Percentiles rank a stretch among this genome's conserved stretches.
phyloP scores from a whole-genome alignment of 768 basidiomycete species.

The Baorangia bicolor region DNA sequence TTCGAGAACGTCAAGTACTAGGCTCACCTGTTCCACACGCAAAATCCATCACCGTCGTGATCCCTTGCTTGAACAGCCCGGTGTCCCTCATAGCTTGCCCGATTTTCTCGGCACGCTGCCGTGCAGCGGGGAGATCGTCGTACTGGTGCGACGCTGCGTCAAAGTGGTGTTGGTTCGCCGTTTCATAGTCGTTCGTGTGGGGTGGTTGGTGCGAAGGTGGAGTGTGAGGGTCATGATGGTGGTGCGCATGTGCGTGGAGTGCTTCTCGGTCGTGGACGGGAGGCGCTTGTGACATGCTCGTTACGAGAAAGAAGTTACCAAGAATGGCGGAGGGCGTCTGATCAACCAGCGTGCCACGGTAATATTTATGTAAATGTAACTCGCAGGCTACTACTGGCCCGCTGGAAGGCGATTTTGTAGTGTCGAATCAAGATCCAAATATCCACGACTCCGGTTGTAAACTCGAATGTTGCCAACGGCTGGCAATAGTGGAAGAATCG shows the following conservation, averaged over 20 bases:
- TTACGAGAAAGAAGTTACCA: no score
- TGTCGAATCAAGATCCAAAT: neutral
- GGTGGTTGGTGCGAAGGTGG: neutral
- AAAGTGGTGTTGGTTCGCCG: constrained; percentile 29
- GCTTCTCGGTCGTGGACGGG: neutral
- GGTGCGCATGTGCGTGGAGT: neutral
- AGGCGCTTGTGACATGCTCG: neutral
- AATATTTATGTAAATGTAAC: no score
- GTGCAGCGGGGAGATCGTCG: constrained; percentile 21
- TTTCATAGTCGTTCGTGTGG: constrained; percentile 10
- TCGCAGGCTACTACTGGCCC: neutral
- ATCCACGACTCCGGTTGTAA: neutral
- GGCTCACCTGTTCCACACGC: constrained; percentile 69
- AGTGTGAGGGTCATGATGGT: neutral
- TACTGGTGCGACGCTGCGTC: constrained; percentile 25
- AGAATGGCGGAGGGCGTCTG: no score
- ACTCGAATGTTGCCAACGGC: no score
- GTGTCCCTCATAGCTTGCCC: constrained; percentile 30
- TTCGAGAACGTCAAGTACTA: neutral
- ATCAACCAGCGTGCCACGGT: no score
- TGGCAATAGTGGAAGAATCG: no score
- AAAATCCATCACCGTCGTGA: constrained; percentile 65
- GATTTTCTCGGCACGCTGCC: constrained; percentile 22
- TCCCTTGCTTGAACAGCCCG: constrained; percentile 52
- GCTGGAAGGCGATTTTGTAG: neutral